Conservation (phyloP, 2,329 filamentous ascomycete species). For the Monosporascus sp. region DNA sequence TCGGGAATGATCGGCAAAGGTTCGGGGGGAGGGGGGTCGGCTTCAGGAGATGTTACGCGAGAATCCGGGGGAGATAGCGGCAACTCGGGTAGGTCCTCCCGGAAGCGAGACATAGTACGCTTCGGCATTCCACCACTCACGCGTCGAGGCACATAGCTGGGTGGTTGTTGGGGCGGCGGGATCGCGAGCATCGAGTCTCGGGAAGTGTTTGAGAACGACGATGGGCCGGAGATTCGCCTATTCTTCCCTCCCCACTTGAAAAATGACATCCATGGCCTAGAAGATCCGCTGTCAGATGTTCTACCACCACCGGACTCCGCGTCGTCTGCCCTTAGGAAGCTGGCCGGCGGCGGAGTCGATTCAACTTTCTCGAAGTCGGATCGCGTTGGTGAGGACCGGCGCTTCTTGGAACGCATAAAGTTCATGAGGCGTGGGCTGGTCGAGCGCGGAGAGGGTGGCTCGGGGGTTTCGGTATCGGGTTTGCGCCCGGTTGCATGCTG, state of each 20-base stretch:
- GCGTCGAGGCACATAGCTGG: slow-evolving; percentile 26
- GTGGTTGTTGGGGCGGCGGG: slow-evolving; percentile 28
- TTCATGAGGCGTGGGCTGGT: slow-evolving; percentile 28
- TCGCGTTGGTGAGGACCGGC: slow-evolving; percentile 42
- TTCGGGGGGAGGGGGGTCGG: slow-evolving; percentile 32
- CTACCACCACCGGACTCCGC: slow-evolving; percentile 46
- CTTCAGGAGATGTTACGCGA: slow-evolving; percentile 71
- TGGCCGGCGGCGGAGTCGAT: slow-evolving; percentile 24
- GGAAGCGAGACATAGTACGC: slow-evolving; percentile 83
- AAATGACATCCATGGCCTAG: slow-evolving; percentile 62
- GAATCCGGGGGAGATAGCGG: slow-evolving; percentile 83
- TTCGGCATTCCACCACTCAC: slow-evolving; percentile 52
- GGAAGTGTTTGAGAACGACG: slow-evolving; percentile 89
- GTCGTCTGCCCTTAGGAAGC: slow-evolving; percentile 37
- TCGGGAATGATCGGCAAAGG: slow-evolving; percentile 29
- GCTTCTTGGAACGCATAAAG: slow-evolving; percentile 41
- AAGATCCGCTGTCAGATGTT: slow-evolving; percentile 48
- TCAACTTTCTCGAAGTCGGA: slow-evolving; percentile 34
- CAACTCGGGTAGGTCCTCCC: slow-evolving; percentile 84
- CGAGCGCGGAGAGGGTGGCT: slow-evolving; percentile 15
- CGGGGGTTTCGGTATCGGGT: slow-evolving; percentile 6
- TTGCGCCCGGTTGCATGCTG: slow-evolving; percentile 7
- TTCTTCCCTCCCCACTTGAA: slow-evolving; percentile 64
- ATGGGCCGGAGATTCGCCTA: slow-evolving; percentile 52
- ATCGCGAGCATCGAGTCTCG: slow-evolving; percentile 69